A percentile compares a stretch with the other conserved stretches of the same genome.
Evolutionary conservation across 257 asterid species (phyloP).

Genomic region (Solanum ossicruentum): DNA sequence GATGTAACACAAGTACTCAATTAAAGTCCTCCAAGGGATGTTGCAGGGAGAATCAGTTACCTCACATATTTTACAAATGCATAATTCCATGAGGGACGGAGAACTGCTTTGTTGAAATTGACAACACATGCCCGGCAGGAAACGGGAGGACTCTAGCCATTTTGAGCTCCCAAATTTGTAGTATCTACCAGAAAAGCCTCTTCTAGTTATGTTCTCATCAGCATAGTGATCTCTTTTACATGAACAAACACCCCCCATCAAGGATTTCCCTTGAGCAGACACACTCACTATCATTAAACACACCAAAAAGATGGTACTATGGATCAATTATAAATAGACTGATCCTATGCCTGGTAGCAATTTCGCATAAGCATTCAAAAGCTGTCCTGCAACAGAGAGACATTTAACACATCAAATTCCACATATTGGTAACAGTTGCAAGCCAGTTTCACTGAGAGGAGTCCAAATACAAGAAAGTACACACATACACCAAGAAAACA

Average conservation of each 20-base stretch:
- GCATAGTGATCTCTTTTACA: slow-evolving; percentile 70
- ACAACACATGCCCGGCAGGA: slow-evolving; percentile 39
- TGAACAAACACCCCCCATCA: slow-evolving; percentile 95
- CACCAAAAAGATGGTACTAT: neutral
- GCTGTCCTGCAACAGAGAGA: neutral
- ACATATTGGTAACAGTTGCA: neutral
- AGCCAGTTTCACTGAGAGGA: neutral
- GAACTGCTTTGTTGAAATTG: slow-evolving; percentile 28
- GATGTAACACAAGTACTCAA: neutral
- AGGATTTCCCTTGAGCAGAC: neutral
- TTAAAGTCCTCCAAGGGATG: neutral
- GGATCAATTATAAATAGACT: neutral
- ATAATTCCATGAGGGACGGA: slow-evolving; percentile 76
- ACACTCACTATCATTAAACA: neutral
- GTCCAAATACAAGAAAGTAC: neutral
- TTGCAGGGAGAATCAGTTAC: slow-evolving; percentile 22
- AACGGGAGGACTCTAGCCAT: slow-evolving; percentile 57
- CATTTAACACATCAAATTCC: neutral
- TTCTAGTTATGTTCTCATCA: slow-evolving; percentile 40
- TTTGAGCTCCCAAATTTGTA: slow-evolving; percentile 89
- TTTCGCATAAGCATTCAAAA: neutral
- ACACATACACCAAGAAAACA: neutral
- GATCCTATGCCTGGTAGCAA: neutral
- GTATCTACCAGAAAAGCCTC: slow-evolving; percentile 58
- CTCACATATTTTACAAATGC: slow-evolving; percentile 58